Evolutionary conservation across 495 filamentous ascomycete genomes (phyloP).

Genomic region (Xylaria sp.): DNA sequence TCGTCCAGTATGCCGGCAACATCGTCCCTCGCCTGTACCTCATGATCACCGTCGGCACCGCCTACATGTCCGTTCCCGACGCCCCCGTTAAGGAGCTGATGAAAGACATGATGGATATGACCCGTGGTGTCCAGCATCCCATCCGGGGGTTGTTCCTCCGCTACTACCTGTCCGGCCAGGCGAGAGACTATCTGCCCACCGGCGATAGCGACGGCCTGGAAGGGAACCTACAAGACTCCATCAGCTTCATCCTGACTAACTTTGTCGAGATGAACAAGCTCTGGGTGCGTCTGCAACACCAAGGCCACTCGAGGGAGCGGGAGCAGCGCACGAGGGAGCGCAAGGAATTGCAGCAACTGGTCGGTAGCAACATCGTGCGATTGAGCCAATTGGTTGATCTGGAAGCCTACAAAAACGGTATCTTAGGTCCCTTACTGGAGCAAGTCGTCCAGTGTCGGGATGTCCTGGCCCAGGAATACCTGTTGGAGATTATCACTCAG

Average conservation of each 20-base stretch:
- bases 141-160: constrained; percentile 92
- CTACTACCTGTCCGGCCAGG: constrained; percentile 95
- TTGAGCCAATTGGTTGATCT: constrained; percentile 96
- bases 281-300: constrained; percentile 96
- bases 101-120: constrained; percentile 99
- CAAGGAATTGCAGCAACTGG: constrained; percentile 92
- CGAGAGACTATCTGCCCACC: constrained; percentile 82
- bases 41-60: constrained; percentile 98
- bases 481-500: constrained; percentile 96
- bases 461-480: constrained; percentile 95
- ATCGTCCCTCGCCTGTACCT: constrained; percentile 96
- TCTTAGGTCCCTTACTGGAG: constrained; percentile 86
- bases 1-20: constrained; percentile 98
- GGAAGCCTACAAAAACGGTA: constrained; percentile 88
- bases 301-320: constrained; percentile 93
- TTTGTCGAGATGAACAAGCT: constrained; percentile 99
- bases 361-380: constrained; percentile 93
- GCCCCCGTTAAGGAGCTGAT: constrained; percentile 99
- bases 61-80: constrained; percentile 98
- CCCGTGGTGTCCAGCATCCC: constrained; percentile 94
- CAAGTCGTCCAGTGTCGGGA: constrained; percentile 98
- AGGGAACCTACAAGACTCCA: constrained; percentile 94
- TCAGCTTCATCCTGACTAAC: constrained; percentile 96
- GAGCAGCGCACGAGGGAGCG: constrained; percentile 92
- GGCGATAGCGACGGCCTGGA: constrained; percentile 91